Percentiles rank a stretch among this genome's conserved stretches.
These are phyloP conservation scores for Bipolaris zeicola DNA, from an alignment of 2,329 filamentous ascomycete genomes.

Conservation along the genomic window DNA sequence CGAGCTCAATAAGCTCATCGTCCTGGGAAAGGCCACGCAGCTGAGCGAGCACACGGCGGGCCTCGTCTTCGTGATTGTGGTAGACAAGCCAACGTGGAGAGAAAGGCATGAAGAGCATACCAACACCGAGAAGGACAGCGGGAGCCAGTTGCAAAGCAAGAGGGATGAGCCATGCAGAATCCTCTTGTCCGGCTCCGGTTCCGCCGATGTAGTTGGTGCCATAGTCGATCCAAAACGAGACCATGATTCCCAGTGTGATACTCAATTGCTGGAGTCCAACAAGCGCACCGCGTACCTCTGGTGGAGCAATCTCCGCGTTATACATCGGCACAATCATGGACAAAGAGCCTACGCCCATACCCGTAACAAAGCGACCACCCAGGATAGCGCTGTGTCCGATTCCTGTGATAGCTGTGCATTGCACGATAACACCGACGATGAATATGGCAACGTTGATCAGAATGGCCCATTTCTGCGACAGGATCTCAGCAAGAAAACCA, in stretches of 20 bases:
- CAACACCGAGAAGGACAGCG: slow-evolving; percentile 67
- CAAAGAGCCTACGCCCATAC: slow-evolving; percentile 71
- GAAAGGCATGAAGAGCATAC: slow-evolving; percentile 81
- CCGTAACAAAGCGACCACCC: slow-evolving; percentile 73
- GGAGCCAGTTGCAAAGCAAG: slow-evolving; percentile 72
- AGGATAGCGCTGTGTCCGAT: slow-evolving; percentile 65
- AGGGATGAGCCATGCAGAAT: slow-evolving; percentile 75
- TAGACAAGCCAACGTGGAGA: slow-evolving; percentile 76
- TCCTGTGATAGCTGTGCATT: slow-evolving; percentile 62
- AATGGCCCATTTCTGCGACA: slow-evolving; percentile 71
- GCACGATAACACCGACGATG: slow-evolving; percentile 71
- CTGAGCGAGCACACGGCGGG: slow-evolving; percentile 64
- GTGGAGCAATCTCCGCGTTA: slow-evolving; percentile 54
- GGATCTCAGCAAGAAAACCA: slow-evolving; percentile 70
- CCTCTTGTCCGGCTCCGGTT: slow-evolving; percentile 63
- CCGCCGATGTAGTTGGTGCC: slow-evolving; percentile 57
- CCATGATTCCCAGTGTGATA: slow-evolving; percentile 67
- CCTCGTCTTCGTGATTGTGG: slow-evolving; percentile 70
- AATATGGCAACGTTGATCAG: slow-evolving; percentile 70
- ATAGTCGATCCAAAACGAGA: slow-evolving; percentile 56
- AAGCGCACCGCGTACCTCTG: slow-evolving; percentile 68
- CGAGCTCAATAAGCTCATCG: slow-evolving; percentile 72
- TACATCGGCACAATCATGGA: slow-evolving; percentile 68
- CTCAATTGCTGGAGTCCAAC: slow-evolving; percentile 68
- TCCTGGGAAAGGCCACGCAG: slow-evolving; percentile 67